Evolutionary conservation across 139 green algal genomes (phyloP).

Genomic region (Tetradesmus obliquus): DNA sequence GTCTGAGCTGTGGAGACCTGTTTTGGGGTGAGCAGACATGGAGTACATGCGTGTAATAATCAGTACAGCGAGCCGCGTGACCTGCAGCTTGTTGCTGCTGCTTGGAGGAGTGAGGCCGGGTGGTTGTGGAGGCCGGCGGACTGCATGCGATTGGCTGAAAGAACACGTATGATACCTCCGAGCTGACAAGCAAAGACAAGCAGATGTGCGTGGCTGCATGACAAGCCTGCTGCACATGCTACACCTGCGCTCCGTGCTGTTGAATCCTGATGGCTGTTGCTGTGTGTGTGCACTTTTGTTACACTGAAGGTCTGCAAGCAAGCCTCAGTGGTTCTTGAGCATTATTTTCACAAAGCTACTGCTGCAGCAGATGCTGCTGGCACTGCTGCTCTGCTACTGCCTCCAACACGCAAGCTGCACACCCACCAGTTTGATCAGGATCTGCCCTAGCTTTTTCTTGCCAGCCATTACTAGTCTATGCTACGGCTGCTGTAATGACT

Average conservation of each 20-base stretch:
- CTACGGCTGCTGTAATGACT: neutral
- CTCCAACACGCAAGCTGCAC: neutral
- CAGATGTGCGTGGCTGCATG: neutral
- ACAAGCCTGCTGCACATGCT: neutral
- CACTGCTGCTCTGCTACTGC: neutral
- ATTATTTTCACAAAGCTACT: too few relatives aligned
- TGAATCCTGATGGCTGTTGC: neutral
- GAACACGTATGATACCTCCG: neutral
- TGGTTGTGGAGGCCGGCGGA: neutral
- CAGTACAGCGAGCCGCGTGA: too few relatives aligned
- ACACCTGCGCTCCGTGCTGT: neutral
- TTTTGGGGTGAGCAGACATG: conserved; percentile 28
- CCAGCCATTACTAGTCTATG: conserved; percentile 17
- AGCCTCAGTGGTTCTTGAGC: neutral
- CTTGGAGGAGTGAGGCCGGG: neutral
- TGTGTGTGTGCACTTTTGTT: neutral
- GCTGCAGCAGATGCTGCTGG: neutral
- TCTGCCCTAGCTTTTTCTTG: conserved; percentile 57
- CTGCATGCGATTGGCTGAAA: neutral
- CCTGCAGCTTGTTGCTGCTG: neutral
- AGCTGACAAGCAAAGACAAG: neutral
- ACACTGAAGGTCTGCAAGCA: neutral
- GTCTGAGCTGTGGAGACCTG: conserved; percentile 67
- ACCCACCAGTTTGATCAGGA: conserved; percentile 75
- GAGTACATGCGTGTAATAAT: neutral